phyloP scores from a whole-genome alignment of 2,329 filamentous ascomycete genomes.

The Aspergillus sp. region DNA sequence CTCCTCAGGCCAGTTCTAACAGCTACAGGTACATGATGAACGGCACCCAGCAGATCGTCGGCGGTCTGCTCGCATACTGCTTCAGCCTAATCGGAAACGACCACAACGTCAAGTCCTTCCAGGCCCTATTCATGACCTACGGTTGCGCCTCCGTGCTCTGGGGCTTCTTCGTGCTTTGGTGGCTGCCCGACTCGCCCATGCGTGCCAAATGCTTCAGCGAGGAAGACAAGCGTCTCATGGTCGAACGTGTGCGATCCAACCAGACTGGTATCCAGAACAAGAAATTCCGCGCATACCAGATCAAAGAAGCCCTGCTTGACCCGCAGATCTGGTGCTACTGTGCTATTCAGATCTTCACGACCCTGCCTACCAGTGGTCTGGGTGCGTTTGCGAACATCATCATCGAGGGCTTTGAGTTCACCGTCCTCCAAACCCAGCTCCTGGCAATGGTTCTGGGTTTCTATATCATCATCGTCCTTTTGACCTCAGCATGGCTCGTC shows the following conservation, averaged over 20 bases:
- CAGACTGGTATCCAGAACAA: slow-evolving; percentile 63
- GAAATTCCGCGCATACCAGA: slow-evolving; percentile 53
- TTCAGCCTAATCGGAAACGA: slow-evolving; percentile 53
- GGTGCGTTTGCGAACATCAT: slow-evolving; percentile 75
- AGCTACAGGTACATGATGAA: slow-evolving; percentile 67
- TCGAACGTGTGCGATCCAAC: slow-evolving; percentile 61
- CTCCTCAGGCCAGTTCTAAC: not conserved
- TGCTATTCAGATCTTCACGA: slow-evolving; percentile 68
- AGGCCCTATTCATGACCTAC: slow-evolving; percentile 67
- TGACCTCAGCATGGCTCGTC: slow-evolving; percentile 66
- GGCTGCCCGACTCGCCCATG: slow-evolving; percentile 70
- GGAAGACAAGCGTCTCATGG: slow-evolving; percentile 63
- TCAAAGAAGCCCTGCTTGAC: slow-evolving; percentile 60
- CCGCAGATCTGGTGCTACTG: slow-evolving; percentile 67
- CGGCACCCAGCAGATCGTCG: slow-evolving; percentile 69
- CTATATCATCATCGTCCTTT: slow-evolving; percentile 70
- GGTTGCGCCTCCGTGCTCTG: slow-evolving; percentile 64
- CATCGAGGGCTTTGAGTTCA: slow-evolving; percentile 68
- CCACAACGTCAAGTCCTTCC: slow-evolving; percentile 61
- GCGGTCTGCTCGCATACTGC: slow-evolving; percentile 64
- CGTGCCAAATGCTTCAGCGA: slow-evolving; percentile 68
- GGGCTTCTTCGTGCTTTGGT: slow-evolving; percentile 63
- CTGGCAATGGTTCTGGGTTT: slow-evolving; percentile 70
- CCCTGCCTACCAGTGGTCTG: slow-evolving; percentile 69
- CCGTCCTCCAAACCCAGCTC: slow-evolving; percentile 66